phyloP scores from a whole-genome alignment of 352 stramenopile genomes.

The Globisporangium perplexum region DNA sequence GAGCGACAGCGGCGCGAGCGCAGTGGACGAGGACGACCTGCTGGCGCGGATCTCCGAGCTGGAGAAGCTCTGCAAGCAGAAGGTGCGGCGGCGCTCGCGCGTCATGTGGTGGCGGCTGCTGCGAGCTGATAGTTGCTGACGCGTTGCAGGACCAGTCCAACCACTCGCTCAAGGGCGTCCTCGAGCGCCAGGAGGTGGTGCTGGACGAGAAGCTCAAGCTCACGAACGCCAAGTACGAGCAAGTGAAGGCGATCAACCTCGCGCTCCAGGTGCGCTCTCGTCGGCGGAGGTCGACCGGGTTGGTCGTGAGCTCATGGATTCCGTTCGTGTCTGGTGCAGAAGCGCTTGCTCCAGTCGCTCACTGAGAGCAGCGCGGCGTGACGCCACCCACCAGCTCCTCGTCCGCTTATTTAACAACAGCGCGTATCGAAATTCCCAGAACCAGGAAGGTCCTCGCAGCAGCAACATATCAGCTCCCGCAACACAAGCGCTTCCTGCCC shows the following conservation, averaged over 20 bases:
- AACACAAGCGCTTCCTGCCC: not conserved
- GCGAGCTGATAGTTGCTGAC: not conserved
- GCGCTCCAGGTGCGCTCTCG: constrained; percentile 49
- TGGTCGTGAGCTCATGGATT: too few relatives aligned
- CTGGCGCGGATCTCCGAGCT: constrained; percentile 49
- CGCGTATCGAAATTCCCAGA: too few relatives aligned
- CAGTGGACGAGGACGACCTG: constrained; percentile 15
- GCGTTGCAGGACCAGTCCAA: constrained; percentile 53
- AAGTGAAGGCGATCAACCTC: constrained; percentile 79
- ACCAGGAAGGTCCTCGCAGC: too few relatives aligned
- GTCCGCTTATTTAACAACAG: not conserved
- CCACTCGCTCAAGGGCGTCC: constrained; percentile 48
- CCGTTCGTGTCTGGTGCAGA: constrained; percentile 23
- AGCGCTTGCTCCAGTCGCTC: constrained; percentile 44
- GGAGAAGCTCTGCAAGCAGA: constrained; percentile 70
- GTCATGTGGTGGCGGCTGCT: not conserved
- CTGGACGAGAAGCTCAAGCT: constrained; percentile 72
- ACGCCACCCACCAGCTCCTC: not conserved
- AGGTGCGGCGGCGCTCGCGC: constrained; percentile 25
- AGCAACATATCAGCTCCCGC: not conserved
- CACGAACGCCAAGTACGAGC: constrained; percentile 64
- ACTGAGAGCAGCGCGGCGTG: constrained; percentile 22
- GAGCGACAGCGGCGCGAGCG: not conserved
- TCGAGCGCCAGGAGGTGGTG: constrained; percentile 62
- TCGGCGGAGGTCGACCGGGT: not conserved